Base-by-base conservation (phyloP, 2,329 filamentous ascomycete species). In the Calonectria naviculata region DNA sequence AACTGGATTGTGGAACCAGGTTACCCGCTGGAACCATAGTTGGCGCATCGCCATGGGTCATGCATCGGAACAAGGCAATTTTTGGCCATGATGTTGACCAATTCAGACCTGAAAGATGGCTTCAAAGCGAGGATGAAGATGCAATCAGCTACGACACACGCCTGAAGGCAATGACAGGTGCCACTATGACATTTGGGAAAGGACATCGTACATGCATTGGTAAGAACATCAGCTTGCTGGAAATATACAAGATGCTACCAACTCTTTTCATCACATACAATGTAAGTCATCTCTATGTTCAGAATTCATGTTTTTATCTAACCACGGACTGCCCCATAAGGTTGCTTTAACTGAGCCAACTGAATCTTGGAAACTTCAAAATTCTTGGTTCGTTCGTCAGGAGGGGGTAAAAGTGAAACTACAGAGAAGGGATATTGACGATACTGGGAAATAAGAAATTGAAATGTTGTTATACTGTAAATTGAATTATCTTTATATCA, bases 161-260 rank as follows among this genome's bases (percentile, higher is more conserved):
- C 2, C 21, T 61, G 19, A 61, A 61, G 34, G 29, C 31, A 15
- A 67, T 67, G 65, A 49, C 41, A 4, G 52, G 65, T 1, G 54
- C 42, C 9, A 58, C 41, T 21, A 60, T 67, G 36, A 67, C 65
- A 10, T 67, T 67, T 26, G 65, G 65, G 8, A 61, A 67, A 24
- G 65, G 41, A 12, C 54, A 61, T 7, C 60, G 54, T 5, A 42
- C 65, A 2, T 67, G 65, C 42, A 61, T 67, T 26, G 65, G 65
- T 13, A 67, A 49, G 42, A 67, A 61, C 15, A 52, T 61, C 19
- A 67, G 52, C 19, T n/a, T 67, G 21, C 24, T 67, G 54, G 65
- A 61, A 29, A 67, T 67, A 38, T 67, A 67, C 12, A 67, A 67
- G 29, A 61, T 67, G 65, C 65, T 67, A 8, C 65, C 65, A 9